These are phyloP conservation scores for Hevea brasiliensis DNA, from an alignment of 345 rosid genomes.

Conservation along the genomic window DNA sequence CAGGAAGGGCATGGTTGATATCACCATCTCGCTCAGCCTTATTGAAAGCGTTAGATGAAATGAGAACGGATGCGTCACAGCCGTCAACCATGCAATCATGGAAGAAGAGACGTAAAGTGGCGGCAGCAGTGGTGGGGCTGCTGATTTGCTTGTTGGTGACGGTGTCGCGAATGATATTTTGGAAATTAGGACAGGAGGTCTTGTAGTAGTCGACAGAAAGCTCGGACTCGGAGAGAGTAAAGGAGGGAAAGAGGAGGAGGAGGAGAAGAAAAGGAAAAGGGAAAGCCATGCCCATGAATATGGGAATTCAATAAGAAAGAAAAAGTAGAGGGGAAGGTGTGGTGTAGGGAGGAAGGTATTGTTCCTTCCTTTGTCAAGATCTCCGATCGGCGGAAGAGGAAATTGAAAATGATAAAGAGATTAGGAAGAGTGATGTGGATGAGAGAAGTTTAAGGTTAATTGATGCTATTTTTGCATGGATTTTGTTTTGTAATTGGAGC, in stretches of 20 bases:
- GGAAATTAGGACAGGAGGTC: conserved; percentile 58
- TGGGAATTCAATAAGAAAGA: not conserved
- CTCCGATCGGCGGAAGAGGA: not conserved
- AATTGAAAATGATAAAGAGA: not conserved
- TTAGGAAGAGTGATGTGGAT: conserved; percentile 17
- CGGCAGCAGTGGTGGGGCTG: conserved; percentile 74
- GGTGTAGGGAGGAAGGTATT: not conserved
- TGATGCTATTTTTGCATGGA: too few species aligned
- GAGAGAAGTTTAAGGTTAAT: conserved; percentile 22
- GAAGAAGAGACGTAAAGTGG: conserved; percentile 63
- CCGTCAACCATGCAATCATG: conserved; percentile 79
- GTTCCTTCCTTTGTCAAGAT: conserved; percentile 20
- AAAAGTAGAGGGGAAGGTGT: not conserved
- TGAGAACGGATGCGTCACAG: conserved; percentile 64
- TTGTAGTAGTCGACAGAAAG: conserved; percentile 53
- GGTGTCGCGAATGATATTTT: conserved; percentile 34
- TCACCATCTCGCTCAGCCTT: conserved; percentile 61
- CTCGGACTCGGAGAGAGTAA: conserved; percentile 20
- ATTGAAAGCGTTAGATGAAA: conserved; percentile 57
- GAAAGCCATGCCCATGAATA: conserved; percentile 24
- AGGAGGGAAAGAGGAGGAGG: conserved; percentile 16
- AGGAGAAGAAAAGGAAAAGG: not conserved
- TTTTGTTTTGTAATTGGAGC: too few species aligned
- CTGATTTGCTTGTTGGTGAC: conserved; percentile 52
- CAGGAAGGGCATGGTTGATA: conserved; percentile 59